A percentile compares a stretch with the other conserved stretches of the same genome.
phyloP scores from a whole-genome alignment of 2,329 filamentous ascomycete species.

The Stachybotrys chlorohalonatus region DNA sequence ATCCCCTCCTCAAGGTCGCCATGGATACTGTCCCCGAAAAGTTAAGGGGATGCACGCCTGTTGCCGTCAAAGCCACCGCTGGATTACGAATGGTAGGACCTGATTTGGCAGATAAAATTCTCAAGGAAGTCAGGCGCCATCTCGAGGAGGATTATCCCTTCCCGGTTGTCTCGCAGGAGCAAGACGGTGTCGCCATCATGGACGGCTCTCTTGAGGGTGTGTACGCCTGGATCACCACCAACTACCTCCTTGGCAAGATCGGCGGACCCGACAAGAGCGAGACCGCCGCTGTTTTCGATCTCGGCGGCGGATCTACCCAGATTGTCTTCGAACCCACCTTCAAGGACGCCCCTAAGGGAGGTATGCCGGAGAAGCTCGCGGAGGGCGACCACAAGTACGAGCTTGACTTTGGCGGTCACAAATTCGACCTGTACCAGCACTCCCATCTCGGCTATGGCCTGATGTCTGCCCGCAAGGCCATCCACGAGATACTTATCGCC shows the following conservation, averaged over 20 bases:
- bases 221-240: constrained; percentile 98
- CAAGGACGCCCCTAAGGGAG: constrained; percentile 59
- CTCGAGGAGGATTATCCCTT: constrained; percentile 90
- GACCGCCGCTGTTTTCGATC: constrained; percentile 90
- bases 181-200: constrained; percentile 92
- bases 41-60: constrained; percentile 82
- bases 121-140: constrained; percentile 73
- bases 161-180: constrained; percentile 78
- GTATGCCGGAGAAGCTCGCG: constrained; percentile 75
- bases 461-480: constrained; percentile 84
- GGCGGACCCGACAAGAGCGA: constrained; percentile 82
- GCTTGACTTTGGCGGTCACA: constrained; percentile 78
- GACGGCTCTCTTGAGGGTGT: constrained; percentile 95
- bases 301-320: constrained; percentile 94
- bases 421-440: constrained; percentile 94
- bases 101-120: constrained; percentile 73
- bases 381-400: constrained; percentile 95
- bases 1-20: constrained; percentile 78
- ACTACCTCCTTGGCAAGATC: constrained; percentile 97
- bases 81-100: constrained; percentile 79
- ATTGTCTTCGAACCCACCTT: constrained; percentile 98
- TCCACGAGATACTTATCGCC: constrained; percentile 69
- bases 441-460: constrained; percentile 95
- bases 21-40: constrained; percentile 77
- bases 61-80: constrained; percentile 97